Conservation (phyloP, 2,329 filamentous ascomycete genomes). For the Aspergillus candidus region DNA sequence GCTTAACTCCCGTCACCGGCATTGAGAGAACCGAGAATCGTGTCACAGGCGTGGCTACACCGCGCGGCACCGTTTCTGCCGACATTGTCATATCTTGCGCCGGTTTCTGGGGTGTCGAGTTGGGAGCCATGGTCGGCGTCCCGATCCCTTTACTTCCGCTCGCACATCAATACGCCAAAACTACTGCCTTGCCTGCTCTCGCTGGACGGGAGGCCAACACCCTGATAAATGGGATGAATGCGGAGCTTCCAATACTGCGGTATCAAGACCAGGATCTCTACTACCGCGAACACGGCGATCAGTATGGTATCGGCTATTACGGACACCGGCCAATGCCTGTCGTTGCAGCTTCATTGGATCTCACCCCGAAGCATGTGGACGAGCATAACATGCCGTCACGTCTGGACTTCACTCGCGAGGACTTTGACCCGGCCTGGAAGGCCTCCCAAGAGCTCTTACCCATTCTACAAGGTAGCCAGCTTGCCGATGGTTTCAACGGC, state of each 20-base stretch:
- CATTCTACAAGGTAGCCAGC: conserved; percentile 43
- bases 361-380: conserved; percentile 49
- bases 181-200: conserved; percentile 46
- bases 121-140: conserved; percentile 56
- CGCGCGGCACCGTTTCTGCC: conserved; percentile 46
- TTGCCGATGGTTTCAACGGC: conserved; percentile 59
- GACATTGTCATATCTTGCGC: conserved; percentile 59
- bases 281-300: conserved; percentile 59
- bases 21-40: conserved; percentile 46
- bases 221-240: conserved; percentile 42
- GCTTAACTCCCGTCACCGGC: conserved; percentile 52
- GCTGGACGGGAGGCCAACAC: conserved; percentile 34
- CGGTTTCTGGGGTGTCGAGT: conserved; percentile 61
- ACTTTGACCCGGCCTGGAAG: conserved; percentile 57
- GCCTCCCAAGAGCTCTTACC: conserved; percentile 52
- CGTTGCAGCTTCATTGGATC: conserved; percentile 48
- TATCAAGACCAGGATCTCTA: conserved; percentile 61
- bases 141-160: conserved; percentile 55
- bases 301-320: conserved; percentile 59
- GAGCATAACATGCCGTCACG: conserved; percentile 60
- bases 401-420: conserved; percentile 53
- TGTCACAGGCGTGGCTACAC: conserved; percentile 53
- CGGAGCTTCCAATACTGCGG: conserved; percentile 53
- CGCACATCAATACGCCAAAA: conserved; percentile 60
- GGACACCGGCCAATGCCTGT: conserved; percentile 58